Percentiles rank a stretch among this genome's conserved stretches.
These are phyloP conservation scores for Solanum bukasovii DNA, from an alignment of 257 asterid species.

Conservation along the genomic window DNA sequence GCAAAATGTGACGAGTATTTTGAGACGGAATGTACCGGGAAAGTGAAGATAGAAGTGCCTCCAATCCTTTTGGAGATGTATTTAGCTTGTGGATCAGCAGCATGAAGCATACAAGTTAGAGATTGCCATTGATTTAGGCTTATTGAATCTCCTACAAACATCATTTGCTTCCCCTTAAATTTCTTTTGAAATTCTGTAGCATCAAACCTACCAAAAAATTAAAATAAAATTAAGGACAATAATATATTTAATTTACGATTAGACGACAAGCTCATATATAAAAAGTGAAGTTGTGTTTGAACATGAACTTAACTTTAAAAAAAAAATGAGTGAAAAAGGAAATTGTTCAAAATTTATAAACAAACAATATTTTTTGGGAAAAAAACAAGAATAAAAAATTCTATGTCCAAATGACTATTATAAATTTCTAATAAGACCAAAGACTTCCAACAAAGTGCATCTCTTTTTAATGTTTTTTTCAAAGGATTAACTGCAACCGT, in stretches of 20 bases:
- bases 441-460: not conserved
- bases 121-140: constrained; percentile 46
- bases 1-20: not conserved
- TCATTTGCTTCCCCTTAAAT: constrained; percentile 24
- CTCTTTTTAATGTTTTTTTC: not conserved
- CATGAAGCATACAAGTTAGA: constrained; percentile 26
- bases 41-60: constrained; percentile 17
- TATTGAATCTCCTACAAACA: constrained; percentile 43
- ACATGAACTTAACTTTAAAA: not conserved
- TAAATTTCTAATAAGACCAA: not conserved
- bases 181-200: constrained; percentile 6
- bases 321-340: not conserved
- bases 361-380: not conserved
- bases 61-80: constrained; percentile 1
- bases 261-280: not conserved
- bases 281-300: not conserved
- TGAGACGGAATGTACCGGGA: constrained; percentile 9
- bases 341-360: not conserved
- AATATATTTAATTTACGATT: not conserved
- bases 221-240: not conserved
- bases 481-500: fast-evolving
- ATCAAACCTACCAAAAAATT: constrained; percentile 15
- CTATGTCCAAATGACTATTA: not conserved
- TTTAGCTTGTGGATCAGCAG: constrained; percentile 17
- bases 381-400: not conserved